Evolutionary conservation across 495 filamentous ascomycete genomes (phyloP), one percentile per base, ranked within the genome.

Genomic region (Elaphomyces granulatus): DNA sequence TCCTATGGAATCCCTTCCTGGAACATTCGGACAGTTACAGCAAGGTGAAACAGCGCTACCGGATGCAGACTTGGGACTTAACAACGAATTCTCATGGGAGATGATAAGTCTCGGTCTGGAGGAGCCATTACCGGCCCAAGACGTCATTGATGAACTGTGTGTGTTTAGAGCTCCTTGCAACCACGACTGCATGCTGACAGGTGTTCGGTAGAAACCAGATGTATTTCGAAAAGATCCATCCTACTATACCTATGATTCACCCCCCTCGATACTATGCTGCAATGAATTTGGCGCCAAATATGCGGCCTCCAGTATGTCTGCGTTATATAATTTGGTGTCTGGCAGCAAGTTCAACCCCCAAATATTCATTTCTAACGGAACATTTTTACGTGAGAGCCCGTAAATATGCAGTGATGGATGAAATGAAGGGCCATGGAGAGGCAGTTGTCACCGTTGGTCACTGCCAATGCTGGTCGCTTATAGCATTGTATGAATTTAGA

Each of bases 261-360:
- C 83, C 80, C 45, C 81, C 77, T 40, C 73, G 87, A 34, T 94
- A 88, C 58, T 62, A 86, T 31, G 78, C 85, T 31, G 78, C 80
- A 19, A 78, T 95, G 76, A 81, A 81, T 51, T 67, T 94, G 52
- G 74, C 86, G 15, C 87, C 87, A 4, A 76, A 75, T 42, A 79
- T 86, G 61, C 76, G 90, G 34, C 90, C 90, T 12, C 87, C 88
- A 3, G 76, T 94, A 2, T 82, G 78, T 43, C 64, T 98, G 21
- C 80, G 92, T 33, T 98, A 98, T 60, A 83, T 81, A 20, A 90
- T 95, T 61, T 98, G 90, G 90, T 80, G 77, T 37, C 66, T 87
- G 43, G 87, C 90, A 18, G 84, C 86, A 26, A 78, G 82, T 1
- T 70, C 87, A 26, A 78, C 73, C 8, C 84, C 93, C 12, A 90